A percentile compares a stretch with the other conserved stretches of the same genome.
Evolutionary conservation across 2,329 filamentous ascomycete species (phyloP).

Genomic region (Neonectria coccinea): DNA sequence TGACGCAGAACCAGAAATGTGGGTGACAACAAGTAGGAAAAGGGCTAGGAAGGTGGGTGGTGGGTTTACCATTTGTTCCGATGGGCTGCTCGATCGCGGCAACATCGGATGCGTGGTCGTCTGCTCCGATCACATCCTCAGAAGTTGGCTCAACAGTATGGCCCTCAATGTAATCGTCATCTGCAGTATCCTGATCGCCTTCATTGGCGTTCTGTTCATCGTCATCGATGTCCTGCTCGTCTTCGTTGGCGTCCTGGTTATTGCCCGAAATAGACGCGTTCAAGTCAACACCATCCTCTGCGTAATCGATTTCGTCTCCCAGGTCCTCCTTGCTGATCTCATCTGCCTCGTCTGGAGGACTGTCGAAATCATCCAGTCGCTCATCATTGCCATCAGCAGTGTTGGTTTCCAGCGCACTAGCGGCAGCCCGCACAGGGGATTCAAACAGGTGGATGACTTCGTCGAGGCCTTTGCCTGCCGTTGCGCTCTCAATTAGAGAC

Average conservation of each 20-base stretch:
- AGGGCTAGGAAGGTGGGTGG: slow-evolving; percentile 24
- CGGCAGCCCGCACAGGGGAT: slow-evolving; percentile 39
- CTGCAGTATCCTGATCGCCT: slow-evolving; percentile 13
- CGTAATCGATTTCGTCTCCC: slow-evolving; percentile 26
- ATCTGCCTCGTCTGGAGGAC: slow-evolving; percentile 37
- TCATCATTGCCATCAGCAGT: slow-evolving; percentile 37
- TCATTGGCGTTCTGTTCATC: slow-evolving; percentile 10
- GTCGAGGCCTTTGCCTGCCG: slow-evolving; percentile 55
- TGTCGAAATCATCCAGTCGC: slow-evolving; percentile 43
- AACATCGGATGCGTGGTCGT: slow-evolving; percentile 25
- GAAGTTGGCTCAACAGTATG: slow-evolving; percentile 19
- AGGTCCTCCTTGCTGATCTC: slow-evolving; percentile 15
- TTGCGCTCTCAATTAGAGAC: slow-evolving; percentile 56
- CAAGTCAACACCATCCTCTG: slow-evolving; percentile 32
- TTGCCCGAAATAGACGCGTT: slow-evolving; percentile 21
- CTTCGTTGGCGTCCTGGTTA: slow-evolving; percentile 17
- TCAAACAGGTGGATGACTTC: slow-evolving; percentile 56
- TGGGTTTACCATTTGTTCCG: slow-evolving; percentile 44
- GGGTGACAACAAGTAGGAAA: slow-evolving; percentile 34
- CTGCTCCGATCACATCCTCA: slow-evolving; percentile 29
- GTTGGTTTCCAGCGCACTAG: slow-evolving; percentile 30
- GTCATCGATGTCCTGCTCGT: slow-evolving; percentile 20
- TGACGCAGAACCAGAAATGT: slow-evolving; percentile 36
- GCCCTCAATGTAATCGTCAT: slow-evolving; percentile 30
- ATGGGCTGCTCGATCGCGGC: slow-evolving; percentile 22